Evolutionary conservation across 257 asterid genomes (phyloP).

Genomic region (Solanum sparsipilum): DNA sequence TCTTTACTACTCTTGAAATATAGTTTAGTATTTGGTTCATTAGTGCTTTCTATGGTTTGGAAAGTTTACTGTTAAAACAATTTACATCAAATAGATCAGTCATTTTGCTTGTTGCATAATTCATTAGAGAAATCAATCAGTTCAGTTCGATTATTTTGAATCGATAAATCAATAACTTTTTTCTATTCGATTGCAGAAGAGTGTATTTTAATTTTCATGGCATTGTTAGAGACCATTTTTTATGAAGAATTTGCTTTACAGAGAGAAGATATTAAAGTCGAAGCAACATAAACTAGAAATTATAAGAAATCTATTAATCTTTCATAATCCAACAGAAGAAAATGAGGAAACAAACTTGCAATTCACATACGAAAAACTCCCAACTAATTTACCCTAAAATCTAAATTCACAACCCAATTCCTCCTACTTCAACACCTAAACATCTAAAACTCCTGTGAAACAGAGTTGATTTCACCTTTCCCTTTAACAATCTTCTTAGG

Average conservation of each 20-base stretch:
- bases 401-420: neutral
- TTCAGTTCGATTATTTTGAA: too few relatives aligned
- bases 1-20: neutral
- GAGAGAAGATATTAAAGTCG: neutral
- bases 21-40: too few relatives aligned
- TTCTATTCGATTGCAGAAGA: too few relatives aligned
- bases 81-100: neutral
- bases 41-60: too few relatives aligned
- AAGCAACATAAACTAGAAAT: neutral
- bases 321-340: neutral
- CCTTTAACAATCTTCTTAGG: slow-evolving; percentile 39
- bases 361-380: neutral
- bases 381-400: neutral
- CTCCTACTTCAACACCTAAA: neutral
- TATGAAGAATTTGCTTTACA: too few relatives aligned
- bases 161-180: too few relatives aligned
- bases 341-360: neutral
- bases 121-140: too few relatives aligned
- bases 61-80: too few relatives aligned
- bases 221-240: too few relatives aligned
- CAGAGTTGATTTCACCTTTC: slow-evolving; percentile 27
- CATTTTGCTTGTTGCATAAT: neutral
- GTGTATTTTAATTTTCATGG: too few relatives aligned
- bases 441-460: slow-evolving; percentile 50
- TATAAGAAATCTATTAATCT: neutral